phyloP scores from a whole-genome alignment of 1,284 basidiomycete species.

The Sporisorium iseilematis-ciliati region DNA sequence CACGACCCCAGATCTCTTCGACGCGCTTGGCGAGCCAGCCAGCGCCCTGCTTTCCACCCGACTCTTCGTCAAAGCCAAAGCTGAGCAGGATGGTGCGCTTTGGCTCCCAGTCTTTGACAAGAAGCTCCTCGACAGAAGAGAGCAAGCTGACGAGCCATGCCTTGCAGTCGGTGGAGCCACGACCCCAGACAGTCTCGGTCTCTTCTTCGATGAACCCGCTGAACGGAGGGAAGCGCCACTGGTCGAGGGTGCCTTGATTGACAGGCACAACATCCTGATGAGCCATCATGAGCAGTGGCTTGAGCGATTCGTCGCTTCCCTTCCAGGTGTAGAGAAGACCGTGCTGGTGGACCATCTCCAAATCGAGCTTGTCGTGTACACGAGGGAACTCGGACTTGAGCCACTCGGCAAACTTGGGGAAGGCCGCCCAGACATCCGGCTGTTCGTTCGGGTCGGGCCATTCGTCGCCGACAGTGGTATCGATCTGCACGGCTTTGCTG shows the following conservation, averaged over 20 bases:
- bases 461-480: constrained; percentile 59
- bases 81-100: constrained; percentile 74
- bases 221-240: constrained; percentile 74
- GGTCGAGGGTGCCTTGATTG: constrained; percentile 71
- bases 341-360: constrained; percentile 74
- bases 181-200: constrained; percentile 73
- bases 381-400: constrained; percentile 50
- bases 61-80: constrained; percentile 81
- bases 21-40: constrained; percentile 46
- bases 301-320: constrained; percentile 75
- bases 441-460: constrained; percentile 51
- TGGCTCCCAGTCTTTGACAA: constrained; percentile 71
- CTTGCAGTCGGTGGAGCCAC: constrained; percentile 70
- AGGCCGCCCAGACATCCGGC: constrained; percentile 49
- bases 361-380: constrained; percentile 45
- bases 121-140: constrained; percentile 72
- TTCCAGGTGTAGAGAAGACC: constrained; percentile 78
- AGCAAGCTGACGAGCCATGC: constrained; percentile 71
- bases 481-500: constrained; percentile 59
- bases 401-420: constrained; percentile 54
- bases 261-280: constrained; percentile 74
- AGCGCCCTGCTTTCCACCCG: constrained; percentile 63
- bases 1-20: constrained; percentile 54
- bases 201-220: constrained; percentile 71
- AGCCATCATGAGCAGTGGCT: constrained; percentile 77